Evolutionary conservation across 352 stramenopile species (phyloP), one percentile per base, ranked within the genome.

Genomic region (Phytophthora sansomeana): DNA sequence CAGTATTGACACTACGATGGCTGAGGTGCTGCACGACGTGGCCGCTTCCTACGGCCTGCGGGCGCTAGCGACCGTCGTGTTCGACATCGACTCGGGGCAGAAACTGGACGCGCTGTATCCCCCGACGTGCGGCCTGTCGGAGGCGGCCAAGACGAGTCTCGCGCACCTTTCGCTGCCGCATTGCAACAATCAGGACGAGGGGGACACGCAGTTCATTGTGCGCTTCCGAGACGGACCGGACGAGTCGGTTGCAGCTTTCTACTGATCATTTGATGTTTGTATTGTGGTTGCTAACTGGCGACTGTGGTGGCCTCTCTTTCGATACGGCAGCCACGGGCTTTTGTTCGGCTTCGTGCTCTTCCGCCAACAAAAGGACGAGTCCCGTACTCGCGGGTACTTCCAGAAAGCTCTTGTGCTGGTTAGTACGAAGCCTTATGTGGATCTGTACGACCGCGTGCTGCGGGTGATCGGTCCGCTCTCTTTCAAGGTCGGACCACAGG

Each of bases 321-420:
- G 13, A 41, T 63, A 33, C 38, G 58, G 65, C 47, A 77, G 67
- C 17, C 41, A 32, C 29, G 51, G 66, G 29, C 93, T 92, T 38
- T 63, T 93, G 4, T 95, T 90, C 52, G 87, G 87, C 13, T 95
- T 94, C 55, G 87, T 95, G 63, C 77, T 97, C 28, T 97, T 96
- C 49, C 83, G 87, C 1, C 87, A 95, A 54, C 82, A 89, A 50
- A 90, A 89, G 47, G 89, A 96, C 63, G 70, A 78, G 35, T 82
- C 70, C 17, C 76, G 74, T 5, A 88, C 61, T 17, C 83, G 89
- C 24, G 87, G 87, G 7, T 97, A 95, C 74, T 87, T 93, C 49
- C 89, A 97, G 44, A 91, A 91, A 47, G 78, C 89, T 21, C 63
- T 97, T n/a, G 85, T 97, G n/a, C 52, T 95, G 6, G 71, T 97